phyloP scores from a whole-genome alignment of 2,329 filamentous ascomycete species.

The Cercospora berteroae region DNA sequence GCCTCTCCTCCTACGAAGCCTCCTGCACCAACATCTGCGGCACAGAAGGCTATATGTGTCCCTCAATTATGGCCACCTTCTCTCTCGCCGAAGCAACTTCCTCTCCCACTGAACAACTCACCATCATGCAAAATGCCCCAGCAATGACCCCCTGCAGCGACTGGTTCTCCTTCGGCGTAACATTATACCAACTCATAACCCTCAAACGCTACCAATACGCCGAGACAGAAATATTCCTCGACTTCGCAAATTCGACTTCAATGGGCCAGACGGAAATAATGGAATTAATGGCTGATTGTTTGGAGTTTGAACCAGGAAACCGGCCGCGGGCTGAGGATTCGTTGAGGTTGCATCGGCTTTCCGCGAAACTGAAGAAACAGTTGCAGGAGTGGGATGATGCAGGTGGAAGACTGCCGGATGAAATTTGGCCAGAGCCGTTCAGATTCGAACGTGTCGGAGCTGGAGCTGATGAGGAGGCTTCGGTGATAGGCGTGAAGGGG shows the following conservation, averaged over 20 bases:
- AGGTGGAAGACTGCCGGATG: neutral
- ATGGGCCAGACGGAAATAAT: slow-evolving; percentile 3
- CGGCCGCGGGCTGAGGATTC: neutral
- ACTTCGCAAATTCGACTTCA: neutral
- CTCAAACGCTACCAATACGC: neutral
- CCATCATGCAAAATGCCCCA: neutral
- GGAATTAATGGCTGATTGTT: neutral
- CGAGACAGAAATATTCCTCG: neutral
- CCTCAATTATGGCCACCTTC: neutral
- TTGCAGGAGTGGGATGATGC: slow-evolving; percentile 1
- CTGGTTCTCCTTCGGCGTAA: slow-evolving; percentile 15
- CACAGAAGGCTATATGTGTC: neutral
- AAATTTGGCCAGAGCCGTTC: slow-evolving; percentile 2
- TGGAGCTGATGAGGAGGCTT: neutral
- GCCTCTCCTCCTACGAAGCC: neutral
- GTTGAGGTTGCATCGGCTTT: neutral
- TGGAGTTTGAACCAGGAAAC: neutral
- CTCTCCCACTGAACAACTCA: neutral
- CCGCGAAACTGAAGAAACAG: neutral
- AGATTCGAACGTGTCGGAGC: neutral
- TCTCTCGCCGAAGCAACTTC: neutral
- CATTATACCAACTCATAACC: slow-evolving; percentile 19
- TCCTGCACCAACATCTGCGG: slow-evolving; percentile 1
- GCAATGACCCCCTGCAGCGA: neutral
- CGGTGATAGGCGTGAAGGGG: neutral